These are phyloP conservation scores for Suhomyces atakaporum DNA, from an alignment of 1,139 yeast species.

Conservation along the genomic window DNA sequence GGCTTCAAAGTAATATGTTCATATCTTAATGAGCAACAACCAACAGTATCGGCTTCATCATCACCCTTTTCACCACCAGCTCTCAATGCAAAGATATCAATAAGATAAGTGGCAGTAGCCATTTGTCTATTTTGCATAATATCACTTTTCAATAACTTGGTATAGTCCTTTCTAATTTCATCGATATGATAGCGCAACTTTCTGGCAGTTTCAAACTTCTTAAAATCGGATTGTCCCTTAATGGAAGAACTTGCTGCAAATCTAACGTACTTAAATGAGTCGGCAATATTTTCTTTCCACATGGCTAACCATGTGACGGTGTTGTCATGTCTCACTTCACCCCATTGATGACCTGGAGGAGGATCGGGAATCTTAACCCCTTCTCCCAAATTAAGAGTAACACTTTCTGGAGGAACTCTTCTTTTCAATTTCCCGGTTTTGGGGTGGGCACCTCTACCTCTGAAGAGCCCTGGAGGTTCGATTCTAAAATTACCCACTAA, in stretches of 20 bases:
- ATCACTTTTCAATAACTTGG: conserved; percentile 65
- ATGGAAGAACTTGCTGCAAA: conserved; percentile 89
- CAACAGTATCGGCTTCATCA: conserved; percentile 97
- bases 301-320: conserved; percentile 95
- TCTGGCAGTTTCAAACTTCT: conserved; percentile 92
- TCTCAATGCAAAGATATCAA: conserved; percentile 93
- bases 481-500: conserved; percentile 91
- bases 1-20: conserved; percentile 88
- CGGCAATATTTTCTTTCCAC: conserved; percentile 94
- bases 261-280: conserved; percentile 81
- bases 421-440: conserved; percentile 86
- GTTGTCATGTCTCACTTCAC: conserved; percentile 82
- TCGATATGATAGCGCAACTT: conserved; percentile 74
- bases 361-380: conserved; percentile 76
- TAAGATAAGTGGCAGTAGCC: conserved; percentile 91
- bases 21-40: conserved; percentile 90
- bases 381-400: conserved; percentile 77
- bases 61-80: conserved; percentile 98
- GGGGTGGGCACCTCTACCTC: conserved; percentile 98
- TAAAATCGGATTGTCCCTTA: conserved; percentile 88
- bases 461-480: conserved; percentile 93
- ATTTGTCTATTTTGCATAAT: conserved; percentile 87
- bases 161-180: conserved; percentile 74
- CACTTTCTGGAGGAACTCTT: conserved; percentile 86
- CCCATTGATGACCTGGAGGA: conserved; percentile 91